Percentiles rank a stretch among this genome's conserved stretches.
Conservation (phyloP, 345 rosid genomes). For the Brassica cretica region DNA sequence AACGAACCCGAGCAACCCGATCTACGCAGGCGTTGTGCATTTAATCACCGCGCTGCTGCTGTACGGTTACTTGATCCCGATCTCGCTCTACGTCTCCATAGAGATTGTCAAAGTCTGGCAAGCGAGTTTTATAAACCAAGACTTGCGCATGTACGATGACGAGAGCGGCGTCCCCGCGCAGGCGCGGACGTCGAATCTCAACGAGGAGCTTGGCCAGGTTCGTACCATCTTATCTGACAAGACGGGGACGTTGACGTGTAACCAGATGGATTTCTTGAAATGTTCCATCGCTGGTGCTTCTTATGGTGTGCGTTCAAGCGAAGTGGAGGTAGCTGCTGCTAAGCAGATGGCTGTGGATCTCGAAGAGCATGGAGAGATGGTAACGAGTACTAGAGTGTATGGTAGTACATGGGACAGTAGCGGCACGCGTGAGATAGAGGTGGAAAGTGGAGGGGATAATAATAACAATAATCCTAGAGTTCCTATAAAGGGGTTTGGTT, state of each 20-base stretch:
- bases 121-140: constrained; percentile 90
- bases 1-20: constrained; percentile 50
- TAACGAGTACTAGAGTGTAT: constrained; percentile 27
- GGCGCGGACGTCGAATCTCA: constrained; percentile 94
- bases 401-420: constrained; percentile 49
- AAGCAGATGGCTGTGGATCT: constrained; percentile 82
- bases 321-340: constrained; percentile 91
- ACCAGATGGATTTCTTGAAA: constrained; percentile 97
- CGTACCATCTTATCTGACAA: constrained; percentile 97
- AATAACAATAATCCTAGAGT: constrained; percentile 46
- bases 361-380: constrained; percentile 56
- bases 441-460: constrained; percentile 56
- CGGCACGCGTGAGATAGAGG: constrained; percentile 64
- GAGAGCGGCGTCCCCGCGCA: constrained; percentile 80
- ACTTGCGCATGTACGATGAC: constrained; percentile 82
- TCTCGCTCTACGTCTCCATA: constrained; percentile 93
- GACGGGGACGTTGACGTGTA: constrained; percentile 98
- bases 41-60: constrained; percentile 90
- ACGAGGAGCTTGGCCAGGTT: constrained; percentile 98
- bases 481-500: constrained; percentile 79
- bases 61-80: constrained; percentile 96
- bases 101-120: constrained; percentile 97
- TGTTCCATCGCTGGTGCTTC: constrained; percentile 91
- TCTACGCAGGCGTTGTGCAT: constrained; percentile 71
- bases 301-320: constrained; percentile 68